A percentile compares a stretch with the other conserved stretches of the same genome.
These are phyloP conservation scores for Priceomyces castillae DNA, from an alignment of 805 yeast genomes.

Conservation along the genomic window DNA sequence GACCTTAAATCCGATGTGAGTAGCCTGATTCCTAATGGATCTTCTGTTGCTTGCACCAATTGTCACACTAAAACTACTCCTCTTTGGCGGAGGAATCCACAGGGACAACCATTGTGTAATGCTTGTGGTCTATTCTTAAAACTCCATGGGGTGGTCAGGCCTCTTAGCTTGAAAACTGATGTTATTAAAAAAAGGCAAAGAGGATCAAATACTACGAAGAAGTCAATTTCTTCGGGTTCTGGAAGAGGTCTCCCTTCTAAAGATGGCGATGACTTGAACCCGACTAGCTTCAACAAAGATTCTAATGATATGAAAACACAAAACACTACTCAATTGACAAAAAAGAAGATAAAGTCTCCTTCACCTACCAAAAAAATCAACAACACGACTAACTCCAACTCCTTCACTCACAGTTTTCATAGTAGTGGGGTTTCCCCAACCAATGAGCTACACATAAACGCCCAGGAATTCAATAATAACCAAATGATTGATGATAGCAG, in stretches of 20 bases:
- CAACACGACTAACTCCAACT: background rate
- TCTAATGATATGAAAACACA: background rate
- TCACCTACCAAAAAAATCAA: constrained; percentile 3
- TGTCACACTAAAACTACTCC: constrained; percentile 94
- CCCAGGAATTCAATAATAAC: background rate
- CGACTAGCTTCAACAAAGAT: constrained; percentile 33
- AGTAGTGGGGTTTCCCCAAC: background rate
- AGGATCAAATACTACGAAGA: constrained; percentile 21
- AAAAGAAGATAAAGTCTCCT: constrained; percentile 3
- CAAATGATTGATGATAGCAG: background rate
- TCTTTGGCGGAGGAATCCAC: constrained; percentile 89
- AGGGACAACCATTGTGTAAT: constrained; percentile 90
- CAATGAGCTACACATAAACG: background rate
- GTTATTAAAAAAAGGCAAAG: constrained; percentile 91
- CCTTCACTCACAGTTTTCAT: background rate
- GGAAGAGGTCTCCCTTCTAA: constrained; percentile 20
- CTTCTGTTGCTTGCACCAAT: constrained; percentile 61
- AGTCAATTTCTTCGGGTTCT: constrained; percentile 26
- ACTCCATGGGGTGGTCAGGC: constrained; percentile 93
- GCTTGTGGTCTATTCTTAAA: constrained; percentile 94
- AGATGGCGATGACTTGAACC: constrained; percentile 51
- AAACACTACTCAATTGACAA: background rate
- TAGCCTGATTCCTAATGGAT: background rate
- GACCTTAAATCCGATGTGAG: constrained; percentile 7
- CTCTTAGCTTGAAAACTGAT: constrained; percentile 85